A percentile compares a stretch with the other conserved stretches of the same genome.
phyloP scores from a whole-genome alignment of 192 early-diverging fungal species.

The Podila minutissima region DNA sequence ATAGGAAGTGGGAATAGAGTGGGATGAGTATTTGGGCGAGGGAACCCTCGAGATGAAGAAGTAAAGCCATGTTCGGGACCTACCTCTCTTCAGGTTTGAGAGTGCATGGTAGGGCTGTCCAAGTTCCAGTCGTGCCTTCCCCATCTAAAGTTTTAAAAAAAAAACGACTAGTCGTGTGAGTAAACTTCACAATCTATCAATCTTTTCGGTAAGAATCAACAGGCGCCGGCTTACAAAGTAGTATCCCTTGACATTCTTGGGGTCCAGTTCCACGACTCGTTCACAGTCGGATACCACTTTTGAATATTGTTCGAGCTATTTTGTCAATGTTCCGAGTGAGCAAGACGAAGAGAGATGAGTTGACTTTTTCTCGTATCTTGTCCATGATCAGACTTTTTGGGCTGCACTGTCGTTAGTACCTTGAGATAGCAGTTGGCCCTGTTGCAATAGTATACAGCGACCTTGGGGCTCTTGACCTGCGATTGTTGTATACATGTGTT shows the following conservation, averaged over 20 bases:
- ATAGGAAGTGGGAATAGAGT: not conserved
- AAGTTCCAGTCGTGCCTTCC: conserved; percentile 49
- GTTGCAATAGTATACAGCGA: conserved; percentile 84
- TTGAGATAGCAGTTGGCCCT: conserved; percentile 79
- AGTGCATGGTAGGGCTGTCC: conserved; percentile 62
- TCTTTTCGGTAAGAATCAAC: not conserved
- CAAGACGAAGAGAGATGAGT: not conserved
- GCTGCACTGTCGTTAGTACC: conserved; percentile 12
- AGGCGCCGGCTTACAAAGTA: conserved; percentile 62
- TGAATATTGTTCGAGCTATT: conserved; percentile 62
- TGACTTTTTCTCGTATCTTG: not conserved
- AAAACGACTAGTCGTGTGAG: not conserved
- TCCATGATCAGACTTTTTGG: not conserved
- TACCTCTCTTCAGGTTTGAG: conserved; percentile 54
- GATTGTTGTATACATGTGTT: not conserved
- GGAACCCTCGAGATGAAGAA: not conserved
- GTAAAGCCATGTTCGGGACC: not conserved
- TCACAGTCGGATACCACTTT: conserved; percentile 72
- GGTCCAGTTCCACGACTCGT: conserved; percentile 73
- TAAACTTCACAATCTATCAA: not conserved
- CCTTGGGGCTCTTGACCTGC: conserved; percentile 69
- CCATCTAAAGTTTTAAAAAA: conserved; percentile 22
- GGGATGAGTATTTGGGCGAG: not conserved
- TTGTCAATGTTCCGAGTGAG: not conserved
- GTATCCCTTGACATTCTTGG: conserved; percentile 71